Evolutionary conservation across 2,329 filamentous ascomycete genomes (phyloP).

Genomic region (Penicillium sp.): DNA sequence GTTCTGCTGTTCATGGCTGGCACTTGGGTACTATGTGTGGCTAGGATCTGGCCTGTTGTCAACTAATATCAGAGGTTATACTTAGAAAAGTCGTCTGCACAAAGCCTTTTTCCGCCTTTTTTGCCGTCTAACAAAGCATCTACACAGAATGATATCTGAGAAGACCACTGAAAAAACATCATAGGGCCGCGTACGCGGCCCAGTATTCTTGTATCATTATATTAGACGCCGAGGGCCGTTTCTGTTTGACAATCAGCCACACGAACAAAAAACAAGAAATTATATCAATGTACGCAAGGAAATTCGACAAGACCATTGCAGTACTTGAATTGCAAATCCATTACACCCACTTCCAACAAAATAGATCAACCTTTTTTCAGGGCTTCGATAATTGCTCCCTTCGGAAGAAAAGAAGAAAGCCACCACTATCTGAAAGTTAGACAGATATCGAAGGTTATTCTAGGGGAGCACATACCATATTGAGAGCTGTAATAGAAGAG

Average conservation of each 20-base stretch:
- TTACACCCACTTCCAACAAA: background rate
- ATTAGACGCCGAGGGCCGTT: background rate
- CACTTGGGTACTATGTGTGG: no score
- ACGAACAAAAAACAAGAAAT: background rate
- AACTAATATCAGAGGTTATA: no score
- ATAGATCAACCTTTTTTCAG: slow-evolving; percentile 12
- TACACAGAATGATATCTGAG: no score
- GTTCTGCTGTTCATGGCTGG: no score
- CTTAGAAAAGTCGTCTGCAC: no score
- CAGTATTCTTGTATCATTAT: no score
- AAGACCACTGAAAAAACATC: no score
- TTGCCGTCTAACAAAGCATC: no score
- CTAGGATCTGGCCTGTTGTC: no score
- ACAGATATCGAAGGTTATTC: background rate
- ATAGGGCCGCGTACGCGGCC: no score
- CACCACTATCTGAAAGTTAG: slow-evolving; percentile 28
- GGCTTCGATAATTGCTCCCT: slow-evolving; percentile 48
- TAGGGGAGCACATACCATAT: slow-evolving; percentile 57
- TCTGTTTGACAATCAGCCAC: background rate
- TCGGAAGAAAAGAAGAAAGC: slow-evolving; percentile 46
- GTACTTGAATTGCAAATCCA: background rate
- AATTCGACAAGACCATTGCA: background rate
- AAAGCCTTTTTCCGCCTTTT: no score
- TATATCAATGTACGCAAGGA: background rate
- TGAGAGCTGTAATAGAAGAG: slow-evolving; percentile 55